A percentile compares a stretch with the other conserved stretches of the same genome.
These are phyloP conservation scores for Thelonectria rubi DNA, from an alignment of 2,329 filamentous ascomycete genomes.

Conservation along the genomic window DNA sequence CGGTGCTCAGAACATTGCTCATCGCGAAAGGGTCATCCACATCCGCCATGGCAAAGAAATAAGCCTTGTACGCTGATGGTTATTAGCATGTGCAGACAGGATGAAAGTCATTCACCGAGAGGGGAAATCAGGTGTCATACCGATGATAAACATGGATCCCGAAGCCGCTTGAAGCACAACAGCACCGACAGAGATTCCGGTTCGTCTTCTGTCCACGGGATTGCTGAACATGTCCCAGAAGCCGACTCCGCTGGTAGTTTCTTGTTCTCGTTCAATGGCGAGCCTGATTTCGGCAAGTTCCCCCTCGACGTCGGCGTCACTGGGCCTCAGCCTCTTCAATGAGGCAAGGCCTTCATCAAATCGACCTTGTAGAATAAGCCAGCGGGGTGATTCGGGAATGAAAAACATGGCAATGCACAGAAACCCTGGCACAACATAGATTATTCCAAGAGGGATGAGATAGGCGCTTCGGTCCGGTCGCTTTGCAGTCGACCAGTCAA, in stretches of 20 bases:
- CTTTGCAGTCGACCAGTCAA: conserved; percentile 35
- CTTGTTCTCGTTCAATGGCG: conserved; percentile 30
- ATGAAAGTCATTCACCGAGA: too few species aligned
- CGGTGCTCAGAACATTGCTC: conserved; percentile 38
- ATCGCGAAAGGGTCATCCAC: conserved; percentile 37
- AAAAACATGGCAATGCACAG: conserved; percentile 28
- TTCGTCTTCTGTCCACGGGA: conserved; percentile 31
- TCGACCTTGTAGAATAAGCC: conserved; percentile 34
- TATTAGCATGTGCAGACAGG: neutral
- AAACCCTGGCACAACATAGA: conserved; percentile 30
- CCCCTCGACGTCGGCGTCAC: conserved; percentile 17
- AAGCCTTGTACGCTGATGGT: conserved; percentile 34
- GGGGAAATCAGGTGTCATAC: conserved; percentile 2
- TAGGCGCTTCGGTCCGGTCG: conserved; percentile 35
- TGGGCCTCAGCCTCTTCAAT: conserved; percentile 28
- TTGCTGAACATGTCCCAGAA: conserved; percentile 35
- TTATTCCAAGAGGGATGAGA: conserved; percentile 34
- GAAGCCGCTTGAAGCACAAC: conserved; percentile 35
- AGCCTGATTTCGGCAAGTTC: conserved; percentile 30
- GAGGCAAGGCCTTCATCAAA: conserved; percentile 33
- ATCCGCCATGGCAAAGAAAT: conserved; percentile 38
- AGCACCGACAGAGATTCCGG: conserved; percentile 29
- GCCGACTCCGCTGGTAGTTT: conserved; percentile 23
- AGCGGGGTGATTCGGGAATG: conserved; percentile 36
- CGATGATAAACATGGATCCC: conserved; percentile 39